Evolutionary conservation across 192 early-diverging fungal genomes (phyloP).

Genomic region (Obelidium mucronatum): DNA sequence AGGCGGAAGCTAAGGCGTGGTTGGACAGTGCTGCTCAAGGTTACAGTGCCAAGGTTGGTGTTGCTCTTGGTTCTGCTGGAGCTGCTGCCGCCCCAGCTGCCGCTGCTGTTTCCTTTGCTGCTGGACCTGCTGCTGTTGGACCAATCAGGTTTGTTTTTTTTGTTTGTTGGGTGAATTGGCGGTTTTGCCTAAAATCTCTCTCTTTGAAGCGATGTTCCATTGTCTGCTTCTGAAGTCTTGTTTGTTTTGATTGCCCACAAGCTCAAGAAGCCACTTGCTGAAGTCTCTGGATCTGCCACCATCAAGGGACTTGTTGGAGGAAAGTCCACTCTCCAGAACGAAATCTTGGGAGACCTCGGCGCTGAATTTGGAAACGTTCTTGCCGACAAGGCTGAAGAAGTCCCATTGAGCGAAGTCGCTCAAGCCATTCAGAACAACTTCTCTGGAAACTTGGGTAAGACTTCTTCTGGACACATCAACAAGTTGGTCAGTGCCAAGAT

Average conservation of each 20-base stretch:
- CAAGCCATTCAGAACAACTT: conserved; percentile 66
- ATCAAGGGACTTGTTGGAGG: conserved; percentile 95
- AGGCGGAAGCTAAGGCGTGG: conserved; percentile 81
- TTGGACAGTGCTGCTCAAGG: conserved; percentile 72
- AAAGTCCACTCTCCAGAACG: conserved; percentile 96
- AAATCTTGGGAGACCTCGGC: conserved; percentile 92
- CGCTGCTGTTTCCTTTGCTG: conserved; percentile 57
- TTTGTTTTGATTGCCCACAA: conserved; percentile 88
- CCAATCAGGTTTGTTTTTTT: conserved; percentile 49
- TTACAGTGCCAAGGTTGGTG: conserved; percentile 75
- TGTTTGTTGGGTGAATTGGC: conserved; percentile 13
- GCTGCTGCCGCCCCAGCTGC: conserved; percentile 62
- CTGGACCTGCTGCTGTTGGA: conserved; percentile 59
- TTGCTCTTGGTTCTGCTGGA: conserved; percentile 60
- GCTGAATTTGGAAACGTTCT: conserved; percentile 85
- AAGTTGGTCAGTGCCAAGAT: conserved; percentile 89
- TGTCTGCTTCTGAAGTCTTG: conserved; percentile 84
- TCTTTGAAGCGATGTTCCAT: conserved; percentile 68
- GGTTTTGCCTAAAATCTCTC: neutral
- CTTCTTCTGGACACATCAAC: conserved; percentile 73
- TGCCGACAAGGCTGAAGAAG: conserved; percentile 93
- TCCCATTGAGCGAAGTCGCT: conserved; percentile 82
- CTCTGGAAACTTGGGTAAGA: conserved; percentile 82
- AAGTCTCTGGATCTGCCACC: conserved; percentile 75
- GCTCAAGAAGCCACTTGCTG: conserved; percentile 81